Conservation (phyloP, 2,329 filamentous ascomycete genomes). For the Botrytis aclada region DNA sequence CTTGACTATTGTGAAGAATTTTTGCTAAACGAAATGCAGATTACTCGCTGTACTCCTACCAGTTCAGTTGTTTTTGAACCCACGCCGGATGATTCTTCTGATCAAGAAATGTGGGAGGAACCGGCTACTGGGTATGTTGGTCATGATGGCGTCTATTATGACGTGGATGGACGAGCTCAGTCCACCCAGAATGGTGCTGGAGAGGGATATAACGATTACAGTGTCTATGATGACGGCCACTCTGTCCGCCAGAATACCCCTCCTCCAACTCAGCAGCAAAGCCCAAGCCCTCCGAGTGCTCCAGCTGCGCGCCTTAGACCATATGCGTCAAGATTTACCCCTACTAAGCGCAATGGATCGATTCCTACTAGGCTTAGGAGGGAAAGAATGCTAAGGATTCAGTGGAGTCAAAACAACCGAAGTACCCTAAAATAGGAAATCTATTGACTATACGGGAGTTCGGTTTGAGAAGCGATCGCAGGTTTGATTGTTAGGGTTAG, state of each 20-base stretch:
- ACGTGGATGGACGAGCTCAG: too few species aligned
- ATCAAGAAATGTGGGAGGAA: background rate
- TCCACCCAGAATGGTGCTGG: background rate
- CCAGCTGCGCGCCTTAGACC: too few species aligned
- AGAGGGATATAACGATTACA: too few species aligned
- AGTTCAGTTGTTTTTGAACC: background rate
- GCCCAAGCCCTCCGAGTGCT: too few species aligned
- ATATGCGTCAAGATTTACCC: background rate
- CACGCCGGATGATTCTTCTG: too few species aligned
- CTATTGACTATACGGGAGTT: background rate
- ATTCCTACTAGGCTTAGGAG: background rate
- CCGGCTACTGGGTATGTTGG: background rate
- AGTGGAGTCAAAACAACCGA: too few species aligned
- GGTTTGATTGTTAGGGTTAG: rapidly evolving
- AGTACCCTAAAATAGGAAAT: background rate
- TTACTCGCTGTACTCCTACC: background rate
- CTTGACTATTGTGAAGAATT: background rate
- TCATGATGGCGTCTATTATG: background rate
- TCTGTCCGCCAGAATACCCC: background rate
- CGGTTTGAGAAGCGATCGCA: background rate
- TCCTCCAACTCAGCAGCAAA: background rate
- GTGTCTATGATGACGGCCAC: background rate
- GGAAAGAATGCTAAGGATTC: background rate
- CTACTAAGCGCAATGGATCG: background rate
- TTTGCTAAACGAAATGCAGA: background rate